Base-by-base conservation (phyloP, 2,329 filamentous ascomycete genomes). In the Aureobasidium melanogenum region DNA sequence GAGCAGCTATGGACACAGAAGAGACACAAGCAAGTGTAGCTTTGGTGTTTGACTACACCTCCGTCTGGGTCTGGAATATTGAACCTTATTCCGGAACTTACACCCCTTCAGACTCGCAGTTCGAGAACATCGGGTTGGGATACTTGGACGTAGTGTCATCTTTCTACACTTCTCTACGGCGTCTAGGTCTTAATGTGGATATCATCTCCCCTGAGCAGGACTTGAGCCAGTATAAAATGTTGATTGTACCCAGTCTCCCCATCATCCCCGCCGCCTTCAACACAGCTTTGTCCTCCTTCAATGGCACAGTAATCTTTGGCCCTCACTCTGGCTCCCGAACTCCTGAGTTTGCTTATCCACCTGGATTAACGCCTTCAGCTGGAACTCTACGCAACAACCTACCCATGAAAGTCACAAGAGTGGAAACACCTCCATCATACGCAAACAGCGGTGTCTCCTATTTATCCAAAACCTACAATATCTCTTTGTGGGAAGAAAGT, bases 161-260 rank as follows among this genome's bases (percentile, higher is more conserved):
- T 0, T 68, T 68, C 62, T 68, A 67, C 63, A 64, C 64, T 3
- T 64, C 65, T 1, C 62, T 67, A 2, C 65, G 66, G 15, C 65
- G 64, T 10, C 64, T 68, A 0, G 64, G 64, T 17, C 59, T 68
- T 8, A 65, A 63, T 54, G 60, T 67, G 38, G 66, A 68, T n/a
- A 60, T 68, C 34, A 65, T 68, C 12, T 66, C 64, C 1, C 60
- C 65, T 3, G 63, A 66, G 22, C 64, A 67, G 41, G 57, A 47
- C 38, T 26, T 67, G 8, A 48, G 57, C 30, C 62, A 62, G 1
- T 67, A 67, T 59, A 67, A 67, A 38, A 63, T 66, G 62, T 62
- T 66, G 8, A 57, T 67, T 14, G 65, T 67, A 15, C 66, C 66
- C 19, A 65, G 62, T 30, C 63, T 67, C 5, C 66, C 66, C 3